Evolutionary conservation across 495 filamentous ascomycete species (phyloP).

Genomic region (Evernia prunastri): DNA sequence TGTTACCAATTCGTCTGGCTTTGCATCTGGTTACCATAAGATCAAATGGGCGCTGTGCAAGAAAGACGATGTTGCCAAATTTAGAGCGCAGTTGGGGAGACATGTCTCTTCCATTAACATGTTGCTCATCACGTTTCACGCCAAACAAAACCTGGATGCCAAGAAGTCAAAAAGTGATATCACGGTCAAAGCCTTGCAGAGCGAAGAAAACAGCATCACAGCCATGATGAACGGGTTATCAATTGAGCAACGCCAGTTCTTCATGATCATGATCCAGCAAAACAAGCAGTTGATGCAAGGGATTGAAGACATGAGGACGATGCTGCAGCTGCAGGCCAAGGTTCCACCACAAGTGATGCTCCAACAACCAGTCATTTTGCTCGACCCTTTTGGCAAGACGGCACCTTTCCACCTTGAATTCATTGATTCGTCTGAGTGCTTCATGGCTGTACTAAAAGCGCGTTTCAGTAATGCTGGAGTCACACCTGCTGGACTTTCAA

Average conservation of each 20-base stretch:
- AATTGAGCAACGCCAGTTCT: slow-evolving; percentile 24
- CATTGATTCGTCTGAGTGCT: slow-evolving; percentile 25
- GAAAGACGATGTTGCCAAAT: slow-evolving; percentile 30
- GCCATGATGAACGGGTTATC: slow-evolving; percentile 20
- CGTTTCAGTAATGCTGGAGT: slow-evolving; percentile 24
- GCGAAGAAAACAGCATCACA: slow-evolving; percentile 7
- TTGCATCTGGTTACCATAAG: slow-evolving; percentile 23
- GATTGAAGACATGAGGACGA: slow-evolving; percentile 20
- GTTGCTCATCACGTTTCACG: slow-evolving; percentile 30
- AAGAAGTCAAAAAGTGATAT: background rate
- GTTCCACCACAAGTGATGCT: slow-evolving; percentile 27
- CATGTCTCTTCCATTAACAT: slow-evolving; percentile 32
- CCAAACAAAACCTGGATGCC: slow-evolving; percentile 14
- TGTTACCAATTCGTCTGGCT: slow-evolving; percentile 10
- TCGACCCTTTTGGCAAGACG: slow-evolving; percentile 27
- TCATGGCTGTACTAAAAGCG: slow-evolving; percentile 26
- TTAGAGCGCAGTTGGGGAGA: slow-evolving; percentile 30
- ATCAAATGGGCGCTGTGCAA: slow-evolving; percentile 31
- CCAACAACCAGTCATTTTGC: slow-evolving; percentile 27
- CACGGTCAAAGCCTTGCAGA: slow-evolving; percentile 3
- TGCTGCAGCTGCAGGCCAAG: slow-evolving; percentile 19
- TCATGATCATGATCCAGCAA: slow-evolving; percentile 21
- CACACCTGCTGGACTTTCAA: slow-evolving; percentile 19
- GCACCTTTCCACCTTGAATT: slow-evolving; percentile 29
- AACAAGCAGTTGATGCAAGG: slow-evolving; percentile 24